phyloP scores from a whole-genome alignment of 441 rosid genomes.

The Corymbia citriodora region DNA sequence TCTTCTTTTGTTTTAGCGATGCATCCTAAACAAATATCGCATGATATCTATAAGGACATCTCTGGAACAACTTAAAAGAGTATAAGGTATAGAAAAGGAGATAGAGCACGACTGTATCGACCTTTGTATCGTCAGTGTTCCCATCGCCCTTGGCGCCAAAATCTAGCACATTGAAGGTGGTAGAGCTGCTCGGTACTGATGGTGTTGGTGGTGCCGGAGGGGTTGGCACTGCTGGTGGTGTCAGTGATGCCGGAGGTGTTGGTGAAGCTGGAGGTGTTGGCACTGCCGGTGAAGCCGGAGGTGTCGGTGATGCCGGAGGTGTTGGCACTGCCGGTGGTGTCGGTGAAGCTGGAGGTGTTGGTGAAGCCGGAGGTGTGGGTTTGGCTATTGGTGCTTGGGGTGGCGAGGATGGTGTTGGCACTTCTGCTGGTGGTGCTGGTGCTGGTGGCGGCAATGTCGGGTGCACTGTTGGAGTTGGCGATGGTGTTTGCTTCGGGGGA shows the following conservation, averaged over 20 bases:
- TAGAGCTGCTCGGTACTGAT: background rate
- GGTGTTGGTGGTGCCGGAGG: background rate
- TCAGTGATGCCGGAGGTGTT: too few species aligned
- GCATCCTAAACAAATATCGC: background rate
- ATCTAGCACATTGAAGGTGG: constrained; percentile 5
- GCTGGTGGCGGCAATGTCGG: background rate
- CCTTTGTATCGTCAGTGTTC: background rate
- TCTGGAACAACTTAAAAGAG: background rate
- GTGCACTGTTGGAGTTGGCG: background rate
- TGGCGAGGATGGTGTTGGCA: background rate
- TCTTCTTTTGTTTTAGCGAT: background rate
- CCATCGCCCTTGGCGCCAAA: constrained; percentile 2
- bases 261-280: background rate
- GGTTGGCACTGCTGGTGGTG: background rate
- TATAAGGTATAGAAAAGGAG: background rate
- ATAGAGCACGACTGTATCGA: background rate
- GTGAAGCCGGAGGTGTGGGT: background rate
- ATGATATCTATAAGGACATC: background rate
- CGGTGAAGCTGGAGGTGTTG: background rate
- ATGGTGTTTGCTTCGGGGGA: background rate
- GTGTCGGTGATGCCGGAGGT: background rate
- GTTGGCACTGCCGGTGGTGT: background rate
- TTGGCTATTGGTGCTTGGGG: background rate
- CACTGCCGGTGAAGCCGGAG: background rate
- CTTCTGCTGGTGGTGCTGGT: background rate